A percentile compares a stretch with the other conserved stretches of the same genome.
Conservation (phyloP, 768 basidiomycete genomes). For the Polyporus arcularius region DNA sequence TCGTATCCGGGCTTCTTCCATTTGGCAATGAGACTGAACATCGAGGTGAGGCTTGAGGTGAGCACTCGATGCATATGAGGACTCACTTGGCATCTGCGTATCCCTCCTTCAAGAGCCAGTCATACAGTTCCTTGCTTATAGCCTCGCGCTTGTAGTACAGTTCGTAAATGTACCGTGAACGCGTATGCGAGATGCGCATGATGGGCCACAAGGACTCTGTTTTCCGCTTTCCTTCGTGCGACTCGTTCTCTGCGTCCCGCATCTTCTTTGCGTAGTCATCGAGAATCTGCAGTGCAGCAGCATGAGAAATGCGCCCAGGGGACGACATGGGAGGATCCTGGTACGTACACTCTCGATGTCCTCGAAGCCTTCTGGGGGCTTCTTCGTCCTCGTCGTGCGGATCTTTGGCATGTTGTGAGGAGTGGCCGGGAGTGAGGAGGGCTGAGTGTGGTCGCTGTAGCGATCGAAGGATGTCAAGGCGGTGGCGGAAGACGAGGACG, state of each 20-base stretch:
- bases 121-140: conserved; percentile 89
- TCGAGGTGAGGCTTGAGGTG: not conserved
- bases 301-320: not conserved
- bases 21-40: conserved; percentile 86
- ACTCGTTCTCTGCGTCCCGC: conserved; percentile 98
- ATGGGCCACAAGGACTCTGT: conserved; percentile 92
- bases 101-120: conserved; percentile 95
- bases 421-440: conserved; percentile 5
- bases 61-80: not conserved
- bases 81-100: conserved; percentile 96
- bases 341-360: conserved; percentile 78
- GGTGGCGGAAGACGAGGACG: conserved; percentile 4
- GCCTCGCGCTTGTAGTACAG: conserved; percentile 98
- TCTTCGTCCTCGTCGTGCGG: conserved; percentile 88
- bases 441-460: conserved; percentile 7
- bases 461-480: conserved; percentile 8
- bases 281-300: conserved; percentile 60
- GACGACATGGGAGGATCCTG: not conserved
- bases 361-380: conserved; percentile 93
- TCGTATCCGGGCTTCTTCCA: conserved; percentile 99
- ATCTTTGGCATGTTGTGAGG: conserved; percentile 81
- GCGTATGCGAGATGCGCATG: conserved; percentile 96
- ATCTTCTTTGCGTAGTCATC: conserved; percentile 99
- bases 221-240: conserved; percentile 97
- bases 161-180: conserved; percentile 96